These are phyloP conservation scores for Barnettozyma botsteinii DNA, from an alignment of 805 yeast genomes.

Conservation along the genomic window DNA sequence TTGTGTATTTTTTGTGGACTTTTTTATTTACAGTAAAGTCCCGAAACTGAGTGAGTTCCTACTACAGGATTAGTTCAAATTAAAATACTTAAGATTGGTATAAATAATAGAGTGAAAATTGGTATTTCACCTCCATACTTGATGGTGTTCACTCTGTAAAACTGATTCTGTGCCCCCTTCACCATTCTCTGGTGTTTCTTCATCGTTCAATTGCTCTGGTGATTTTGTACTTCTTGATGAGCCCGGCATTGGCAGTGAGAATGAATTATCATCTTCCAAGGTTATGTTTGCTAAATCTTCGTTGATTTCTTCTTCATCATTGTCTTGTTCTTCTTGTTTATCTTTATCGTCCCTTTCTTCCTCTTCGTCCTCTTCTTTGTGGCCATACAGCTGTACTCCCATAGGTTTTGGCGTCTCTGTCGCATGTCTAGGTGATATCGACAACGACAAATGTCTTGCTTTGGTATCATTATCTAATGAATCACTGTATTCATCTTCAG, in stretches of 20 bases:
- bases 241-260: conserved; percentile 42
- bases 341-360: background rate
- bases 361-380: background rate
- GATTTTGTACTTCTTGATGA: conserved; percentile 12
- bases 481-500: background rate
- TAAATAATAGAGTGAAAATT: background rate
- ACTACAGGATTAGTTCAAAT: too few species aligned
- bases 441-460: too few species aligned
- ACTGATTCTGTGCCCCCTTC: conserved; percentile 2
- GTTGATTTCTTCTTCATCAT: conserved; percentile 1
- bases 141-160: background rate
- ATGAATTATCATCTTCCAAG: conserved; percentile 39
- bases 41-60: too few species aligned
- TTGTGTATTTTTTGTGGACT: too few species aligned
- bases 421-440: too few species aligned
- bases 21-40: too few species aligned
- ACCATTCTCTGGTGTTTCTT: background rate
- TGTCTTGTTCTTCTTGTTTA: background rate
- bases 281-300: conserved; percentile 2
- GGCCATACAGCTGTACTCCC: too few species aligned
- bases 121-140: background rate
- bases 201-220: conserved; percentile 5
- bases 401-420: too few species aligned
- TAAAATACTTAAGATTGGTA: too few species aligned
- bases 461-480: background rate